Percentiles rank a stretch among this genome's conserved stretches.
phyloP scores from a whole-genome alignment of 2,329 filamentous ascomycete species.

The Parascedosporium putredinis region DNA sequence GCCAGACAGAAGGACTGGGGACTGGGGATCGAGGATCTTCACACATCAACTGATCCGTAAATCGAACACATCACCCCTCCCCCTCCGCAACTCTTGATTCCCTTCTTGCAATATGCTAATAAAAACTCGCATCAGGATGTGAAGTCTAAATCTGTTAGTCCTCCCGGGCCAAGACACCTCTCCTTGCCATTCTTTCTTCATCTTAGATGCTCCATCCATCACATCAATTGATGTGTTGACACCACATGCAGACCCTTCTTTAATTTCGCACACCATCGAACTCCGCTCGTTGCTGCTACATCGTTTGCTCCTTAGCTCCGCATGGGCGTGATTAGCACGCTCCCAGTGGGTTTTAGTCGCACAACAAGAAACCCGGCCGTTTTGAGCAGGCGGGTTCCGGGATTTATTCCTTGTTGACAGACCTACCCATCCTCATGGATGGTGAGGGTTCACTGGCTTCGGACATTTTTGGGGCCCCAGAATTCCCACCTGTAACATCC shows the following conservation, averaged over 20 bases:
- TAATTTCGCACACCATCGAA: neutral
- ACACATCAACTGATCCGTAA: slow-evolving; percentile 1
- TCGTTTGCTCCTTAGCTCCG: neutral
- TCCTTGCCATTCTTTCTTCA: neutral
- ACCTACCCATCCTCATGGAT: no score
- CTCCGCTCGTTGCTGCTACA: neutral
- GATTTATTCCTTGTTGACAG: neutral
- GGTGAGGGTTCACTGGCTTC: neutral
- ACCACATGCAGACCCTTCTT: no score
- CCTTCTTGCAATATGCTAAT: neutral
- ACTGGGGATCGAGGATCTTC: neutral
- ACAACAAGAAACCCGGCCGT: neutral
- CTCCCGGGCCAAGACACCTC: no score
- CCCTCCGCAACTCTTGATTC: no score
- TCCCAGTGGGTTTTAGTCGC: neutral
- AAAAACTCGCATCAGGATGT: neutral
- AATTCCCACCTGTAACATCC: slow-evolving; percentile 1
- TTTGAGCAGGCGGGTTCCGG: neutral
- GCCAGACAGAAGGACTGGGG: neutral
- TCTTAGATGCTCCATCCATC: no score
- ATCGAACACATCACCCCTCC: slow-evolving; percentile 1
- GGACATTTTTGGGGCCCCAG: neutral
- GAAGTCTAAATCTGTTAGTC: no score
- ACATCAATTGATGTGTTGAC: no score
- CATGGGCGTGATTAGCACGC: neutral